Evolutionary conservation across 768 basidiomycete genomes (phyloP), one percentile per base, ranked within the genome.

Genomic region (Kwoniella heveanensis): DNA sequence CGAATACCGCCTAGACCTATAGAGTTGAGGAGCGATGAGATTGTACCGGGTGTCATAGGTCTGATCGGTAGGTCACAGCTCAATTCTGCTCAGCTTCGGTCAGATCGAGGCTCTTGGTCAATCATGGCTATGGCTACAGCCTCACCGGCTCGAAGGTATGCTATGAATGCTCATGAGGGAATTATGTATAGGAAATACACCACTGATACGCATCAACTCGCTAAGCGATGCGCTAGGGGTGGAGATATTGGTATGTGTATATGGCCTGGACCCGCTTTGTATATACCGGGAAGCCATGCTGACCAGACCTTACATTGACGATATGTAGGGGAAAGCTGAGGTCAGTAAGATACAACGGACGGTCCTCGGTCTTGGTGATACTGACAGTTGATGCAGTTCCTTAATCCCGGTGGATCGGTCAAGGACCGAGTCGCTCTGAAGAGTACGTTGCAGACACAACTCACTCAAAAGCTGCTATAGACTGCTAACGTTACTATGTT

Each of bases 331-430:
- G 13, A 98, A 98, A 81, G 92, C 92, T 12, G 94, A 97, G 84
- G 93, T 91, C 60, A 51, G 78, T 27, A 10, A 24, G 26, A 46
- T 26, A 29, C 8, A 27, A 37, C 21, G 1, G n/a, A 17, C 22
- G 49, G 29, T 53, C 56, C 10, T 27, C 19, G 39, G 17, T 44
- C 17, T 8, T 17, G 19, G 39, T 17, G 39, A 44, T 9, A 17
- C 19, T 44, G 39, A 44, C 39, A 17, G 19, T 19, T 19, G 9
- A 7, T 10, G 15, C 70, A 98, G 92, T 99, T 88, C 76, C 77
- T 98, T 64, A 99, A 99, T 80, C 95, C 96, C 0, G 95, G 95
- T 25, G 96, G 96, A 44, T 97, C 94, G 57, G 90, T 97, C 54
- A 99, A 99, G 79, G 96, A 99, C 79, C 86, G 96, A 29, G 95